Percentiles rank a stretch among this genome's conserved stretches.
Evolutionary conservation across 495 filamentous ascomycete species (phyloP).

Genomic region (Trichoderma reesei): DNA sequence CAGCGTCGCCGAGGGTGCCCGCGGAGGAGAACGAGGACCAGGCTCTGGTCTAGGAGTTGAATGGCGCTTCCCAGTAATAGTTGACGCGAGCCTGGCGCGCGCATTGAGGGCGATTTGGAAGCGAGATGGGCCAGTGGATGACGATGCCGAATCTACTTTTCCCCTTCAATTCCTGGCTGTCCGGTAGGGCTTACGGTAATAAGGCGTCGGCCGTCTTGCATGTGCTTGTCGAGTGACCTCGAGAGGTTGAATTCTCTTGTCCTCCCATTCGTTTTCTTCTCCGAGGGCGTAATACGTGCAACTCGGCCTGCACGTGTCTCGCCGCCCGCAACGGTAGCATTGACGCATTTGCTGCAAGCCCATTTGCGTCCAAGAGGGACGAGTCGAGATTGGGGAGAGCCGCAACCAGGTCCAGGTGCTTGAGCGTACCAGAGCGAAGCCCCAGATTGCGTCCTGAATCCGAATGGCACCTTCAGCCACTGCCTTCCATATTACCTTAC

Average conservation of each 20-base stretch:
- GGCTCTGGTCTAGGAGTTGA: neutral
- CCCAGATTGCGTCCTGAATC: neutral
- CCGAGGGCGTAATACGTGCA: neutral
- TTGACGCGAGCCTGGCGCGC: neutral
- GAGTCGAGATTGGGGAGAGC: too few species aligned
- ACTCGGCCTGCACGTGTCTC: neutral
- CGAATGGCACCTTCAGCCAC: neutral
- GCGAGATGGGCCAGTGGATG: neutral
- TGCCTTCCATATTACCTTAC: too few species aligned
- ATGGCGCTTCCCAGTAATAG: too few species aligned
- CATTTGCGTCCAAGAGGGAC: neutral
- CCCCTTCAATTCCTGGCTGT: neutral
- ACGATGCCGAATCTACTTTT: neutral
- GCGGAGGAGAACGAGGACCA: neutral
- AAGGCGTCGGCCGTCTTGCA: neutral
- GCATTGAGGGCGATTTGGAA: neutral
- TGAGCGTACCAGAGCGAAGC: too few species aligned
- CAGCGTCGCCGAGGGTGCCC: neutral
- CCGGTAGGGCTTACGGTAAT: neutral
- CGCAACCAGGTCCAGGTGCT: too few species aligned
- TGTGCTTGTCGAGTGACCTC: neutral
- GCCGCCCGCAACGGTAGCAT: neutral
- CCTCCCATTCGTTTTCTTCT: neutral
- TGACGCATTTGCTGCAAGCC: neutral
- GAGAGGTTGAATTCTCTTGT: neutral